Conservation (phyloP, 768 basidiomycete species). For the Coprinopsis marcescibilis region DNA sequence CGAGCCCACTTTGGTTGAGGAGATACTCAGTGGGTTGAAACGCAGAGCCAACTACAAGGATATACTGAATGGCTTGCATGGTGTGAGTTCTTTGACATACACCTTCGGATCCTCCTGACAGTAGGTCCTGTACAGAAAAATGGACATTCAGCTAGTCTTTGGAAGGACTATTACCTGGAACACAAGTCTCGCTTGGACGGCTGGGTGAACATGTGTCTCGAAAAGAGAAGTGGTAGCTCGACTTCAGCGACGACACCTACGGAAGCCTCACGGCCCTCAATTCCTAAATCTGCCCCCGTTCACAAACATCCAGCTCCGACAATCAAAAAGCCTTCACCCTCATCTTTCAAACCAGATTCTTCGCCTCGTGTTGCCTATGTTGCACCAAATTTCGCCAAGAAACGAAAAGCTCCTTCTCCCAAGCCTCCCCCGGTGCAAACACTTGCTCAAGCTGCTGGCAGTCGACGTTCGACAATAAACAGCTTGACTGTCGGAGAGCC, state of each 20-base stretch:
- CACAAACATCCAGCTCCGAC: constrained; percentile 1
- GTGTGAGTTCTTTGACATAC: constrained; percentile 35
- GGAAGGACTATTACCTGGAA: constrained; percentile 80
- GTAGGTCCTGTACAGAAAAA: constrained; percentile 32
- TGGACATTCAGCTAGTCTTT: constrained; percentile 52
- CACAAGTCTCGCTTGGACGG: constrained; percentile 56
- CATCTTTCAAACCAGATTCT: background rate
- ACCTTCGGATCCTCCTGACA: constrained; percentile 7
- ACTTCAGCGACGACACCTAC: background rate
- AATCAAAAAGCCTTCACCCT: constrained; percentile 13
- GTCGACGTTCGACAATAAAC: constrained; percentile 50
- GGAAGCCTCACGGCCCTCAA: constrained; percentile 6
- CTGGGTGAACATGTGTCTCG: constrained; percentile 31
- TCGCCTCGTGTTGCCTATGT: constrained; percentile 4
- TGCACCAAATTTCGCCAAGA: constrained; percentile 2
- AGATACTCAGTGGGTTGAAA: constrained; percentile 34
- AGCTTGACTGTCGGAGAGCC: constrained; percentile 51
- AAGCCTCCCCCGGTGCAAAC: constrained; percentile 4
- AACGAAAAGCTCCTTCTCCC: constrained; percentile 7
- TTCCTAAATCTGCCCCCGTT: background rate
- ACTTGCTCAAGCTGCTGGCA: constrained; percentile 8
- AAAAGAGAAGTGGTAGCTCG: constrained; percentile 18
- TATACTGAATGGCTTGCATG: constrained; percentile 62
- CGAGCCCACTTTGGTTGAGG: constrained; percentile 52
- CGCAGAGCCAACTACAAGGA: constrained; percentile 52